These are phyloP conservation scores for Citrus sinensis DNA, from an alignment of 345 rosid genomes.

Conservation along the genomic window DNA sequence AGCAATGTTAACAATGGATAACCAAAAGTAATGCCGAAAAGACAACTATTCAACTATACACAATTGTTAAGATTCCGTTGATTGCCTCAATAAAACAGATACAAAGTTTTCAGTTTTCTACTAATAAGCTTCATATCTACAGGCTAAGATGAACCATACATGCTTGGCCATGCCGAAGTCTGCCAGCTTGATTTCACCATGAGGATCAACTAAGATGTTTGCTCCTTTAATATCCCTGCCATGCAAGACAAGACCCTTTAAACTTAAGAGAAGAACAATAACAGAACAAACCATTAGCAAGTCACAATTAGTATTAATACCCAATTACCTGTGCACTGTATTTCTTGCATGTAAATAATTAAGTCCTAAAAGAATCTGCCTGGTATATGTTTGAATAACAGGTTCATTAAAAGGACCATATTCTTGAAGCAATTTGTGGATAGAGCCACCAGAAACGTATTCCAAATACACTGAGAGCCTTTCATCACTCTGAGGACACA, in stretches of 20 bases:
- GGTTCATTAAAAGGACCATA: constrained; percentile 91
- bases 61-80: neutral
- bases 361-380: constrained; percentile 88
- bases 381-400: constrained; percentile 86
- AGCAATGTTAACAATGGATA: constrained; percentile 14
- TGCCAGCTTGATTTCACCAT: constrained; percentile 90
- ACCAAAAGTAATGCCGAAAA: neutral
- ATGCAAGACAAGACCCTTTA: constrained; percentile 12
- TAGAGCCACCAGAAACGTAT: constrained; percentile 94
- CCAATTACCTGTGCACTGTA: constrained; percentile 82
- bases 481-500: constrained; percentile 67
- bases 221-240: constrained; percentile 97
- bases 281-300: neutral
- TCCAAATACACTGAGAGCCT: constrained; percentile 93
- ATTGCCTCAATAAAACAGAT: neutral
- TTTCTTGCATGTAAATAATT: constrained; percentile 87
- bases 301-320: constrained; percentile 9
- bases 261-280: neutral
- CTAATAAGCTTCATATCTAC: neutral
- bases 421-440: constrained; percentile 89
- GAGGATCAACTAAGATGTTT: constrained; percentile 90
- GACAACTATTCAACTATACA: neutral
- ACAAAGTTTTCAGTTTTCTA: neutral
- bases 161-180: constrained; percentile 99
- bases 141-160: constrained; percentile 37